Evolutionary conservation across 2,329 filamentous ascomycete genomes (phyloP), one percentile per base, ranked within the genome.

Genomic region (Arthroderma uncinatum): DNA sequence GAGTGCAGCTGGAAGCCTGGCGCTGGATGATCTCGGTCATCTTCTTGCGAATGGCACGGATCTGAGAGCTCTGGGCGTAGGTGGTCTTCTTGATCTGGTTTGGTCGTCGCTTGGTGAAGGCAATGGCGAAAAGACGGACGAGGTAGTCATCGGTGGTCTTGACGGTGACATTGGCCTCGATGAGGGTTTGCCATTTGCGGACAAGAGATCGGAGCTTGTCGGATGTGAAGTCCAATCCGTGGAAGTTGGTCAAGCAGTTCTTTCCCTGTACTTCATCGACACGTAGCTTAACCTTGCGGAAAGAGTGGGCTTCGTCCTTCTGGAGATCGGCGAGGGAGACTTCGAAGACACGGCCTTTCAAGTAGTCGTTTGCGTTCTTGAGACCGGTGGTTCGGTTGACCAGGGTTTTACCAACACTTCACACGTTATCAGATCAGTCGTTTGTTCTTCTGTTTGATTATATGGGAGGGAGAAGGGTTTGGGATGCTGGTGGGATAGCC

Each of bases 61-160:
- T 97, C 81, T 98, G 93, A 65, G 93, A 97, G 65, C 89, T 90
- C 65, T 86, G 86, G 68, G 93, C 93, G 75, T 98, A 98, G 75
- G 93, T 98, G 71, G 93, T 98, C 88, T 97, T 98, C 88, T 95
- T 95, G 83, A 98, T 92, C 84, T 98, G 93, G 83, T 97, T 98
- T 70, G 89, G 90, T 73, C 93, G 87, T 78, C 90, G 84, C 87
- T 97, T 97, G 79, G 93, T 98, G 84, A 98, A 98, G 70, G 89
- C 93, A 69, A 98, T 98, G 76, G 89, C 89, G 82, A 98, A 98
- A 69, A 98, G 86, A 72, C 93, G 89, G 79, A 98, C 84, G 75
- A 97, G 91, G 83, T 98, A 97, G 80, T 98, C 93, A 75, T 98
- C 93, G 75, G 93, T 97, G 71, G 93, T 97, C 88, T 97, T 97